Evolutionary conservation across 2,329 filamentous ascomycete species (phyloP).

Genomic region (Ophiognomonia clavigignenti-juglandacearum): DNA sequence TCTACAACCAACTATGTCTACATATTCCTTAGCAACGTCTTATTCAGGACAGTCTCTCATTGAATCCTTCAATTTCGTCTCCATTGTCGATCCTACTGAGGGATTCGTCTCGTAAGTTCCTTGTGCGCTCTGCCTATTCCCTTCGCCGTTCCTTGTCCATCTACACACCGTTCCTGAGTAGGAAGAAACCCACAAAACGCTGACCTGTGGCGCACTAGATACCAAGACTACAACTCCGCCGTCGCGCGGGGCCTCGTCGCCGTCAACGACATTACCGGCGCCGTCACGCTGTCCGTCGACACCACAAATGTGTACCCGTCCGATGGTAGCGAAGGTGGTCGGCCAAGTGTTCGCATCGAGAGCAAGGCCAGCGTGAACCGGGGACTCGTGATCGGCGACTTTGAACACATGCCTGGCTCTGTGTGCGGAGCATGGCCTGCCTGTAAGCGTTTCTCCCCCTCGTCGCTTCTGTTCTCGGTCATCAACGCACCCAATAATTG

Average conservation of each 20-base stretch:
- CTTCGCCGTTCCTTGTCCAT: background rate
- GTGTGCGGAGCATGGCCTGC: slow-evolving; percentile 43
- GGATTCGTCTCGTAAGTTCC: slow-evolving; percentile 63
- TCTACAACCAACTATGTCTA: too few species aligned
- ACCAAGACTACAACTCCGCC: slow-evolving; percentile 38
- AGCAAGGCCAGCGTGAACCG: slow-evolving; percentile 39
- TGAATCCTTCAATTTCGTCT: slow-evolving; percentile 45
- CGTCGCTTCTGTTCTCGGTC: background rate
- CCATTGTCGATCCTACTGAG: slow-evolving; percentile 54
- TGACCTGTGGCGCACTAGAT: slow-evolving; percentile 26
- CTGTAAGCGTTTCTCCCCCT: slow-evolving; percentile 3
- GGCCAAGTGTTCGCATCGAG: slow-evolving; percentile 40
- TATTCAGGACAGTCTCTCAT: slow-evolving; percentile 40
- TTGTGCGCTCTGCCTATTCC: background rate
- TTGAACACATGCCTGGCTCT: slow-evolving; percentile 45
- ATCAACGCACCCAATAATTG: background rate
- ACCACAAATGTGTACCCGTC: slow-evolving; percentile 31
- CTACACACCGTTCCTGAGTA: background rate
- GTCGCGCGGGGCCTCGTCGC: slow-evolving; percentile 34
- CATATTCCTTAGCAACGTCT: slow-evolving; percentile 37
- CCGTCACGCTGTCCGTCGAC: slow-evolving; percentile 44
- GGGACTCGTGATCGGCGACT: slow-evolving; percentile 42
- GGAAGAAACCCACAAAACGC: too few species aligned
- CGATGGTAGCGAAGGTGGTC: slow-evolving; percentile 33
- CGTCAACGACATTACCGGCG: slow-evolving; percentile 33